phyloP scores from a whole-genome alignment of 495 filamentous ascomycete genomes.

The Lasiosphaeria miniovina region DNA sequence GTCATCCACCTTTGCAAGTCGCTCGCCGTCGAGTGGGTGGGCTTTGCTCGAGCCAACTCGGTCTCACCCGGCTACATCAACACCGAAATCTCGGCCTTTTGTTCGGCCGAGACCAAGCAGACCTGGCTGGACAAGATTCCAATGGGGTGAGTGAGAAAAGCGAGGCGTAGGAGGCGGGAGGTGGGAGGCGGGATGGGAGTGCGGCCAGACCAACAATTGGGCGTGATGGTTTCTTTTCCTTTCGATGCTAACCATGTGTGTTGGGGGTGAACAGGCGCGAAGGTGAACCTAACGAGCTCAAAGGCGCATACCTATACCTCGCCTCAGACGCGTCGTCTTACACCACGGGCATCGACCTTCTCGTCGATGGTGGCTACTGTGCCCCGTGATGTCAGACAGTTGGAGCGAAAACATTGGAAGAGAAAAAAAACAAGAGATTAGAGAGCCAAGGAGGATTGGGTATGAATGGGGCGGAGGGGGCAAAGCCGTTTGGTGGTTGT shows the following conservation, averaged over 20 bases:
- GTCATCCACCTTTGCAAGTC: conserved; percentile 82
- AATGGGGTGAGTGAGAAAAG: conserved; percentile 58
- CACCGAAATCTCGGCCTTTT: conserved; percentile 77
- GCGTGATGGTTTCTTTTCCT: too few relatives aligned
- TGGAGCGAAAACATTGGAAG: background rate
- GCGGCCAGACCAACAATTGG: too few relatives aligned
- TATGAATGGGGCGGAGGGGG: too few relatives aligned
- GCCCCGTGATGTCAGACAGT: conserved; percentile 28
- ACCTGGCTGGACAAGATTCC: conserved; percentile 80
- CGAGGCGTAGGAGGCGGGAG: background rate
- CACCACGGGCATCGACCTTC: conserved; percentile 76
- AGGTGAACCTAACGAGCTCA: conserved; percentile 71
- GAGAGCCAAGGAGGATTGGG: background rate
- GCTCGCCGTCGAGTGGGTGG: conserved; percentile 82
- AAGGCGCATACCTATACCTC: conserved; percentile 85
- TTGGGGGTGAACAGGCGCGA: conserved; percentile 49
- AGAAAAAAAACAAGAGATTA: background rate
- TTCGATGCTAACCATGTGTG: background rate
- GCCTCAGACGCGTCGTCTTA: conserved; percentile 81
- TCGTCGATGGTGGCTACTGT: conserved; percentile 68
- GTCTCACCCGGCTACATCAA: conserved; percentile 85
- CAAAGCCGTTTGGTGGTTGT: too few relatives aligned
- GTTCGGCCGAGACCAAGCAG: conserved; percentile 64
- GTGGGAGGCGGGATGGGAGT: background rate
- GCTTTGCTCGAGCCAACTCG: conserved; percentile 78